Percentiles rank a stretch among this genome's conserved stretches.
phyloP scores from a whole-genome alignment of 2,329 filamentous ascomycete genomes.

The Coniochaeta sp. region DNA sequence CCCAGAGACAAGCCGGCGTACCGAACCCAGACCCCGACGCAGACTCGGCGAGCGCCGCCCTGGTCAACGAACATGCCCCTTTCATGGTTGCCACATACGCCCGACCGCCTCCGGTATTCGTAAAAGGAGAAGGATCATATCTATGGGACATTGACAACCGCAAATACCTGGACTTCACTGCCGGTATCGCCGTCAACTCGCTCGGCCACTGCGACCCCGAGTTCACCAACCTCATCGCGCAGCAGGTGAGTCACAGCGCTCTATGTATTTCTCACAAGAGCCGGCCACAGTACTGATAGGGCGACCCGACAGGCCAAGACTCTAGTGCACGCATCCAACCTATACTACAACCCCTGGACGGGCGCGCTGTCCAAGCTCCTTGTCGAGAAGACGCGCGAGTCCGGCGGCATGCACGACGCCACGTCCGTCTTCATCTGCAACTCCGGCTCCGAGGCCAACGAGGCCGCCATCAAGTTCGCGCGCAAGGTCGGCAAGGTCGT shows the following conservation, averaged over 20 bases:
- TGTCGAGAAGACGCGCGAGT: slow-evolving; percentile 70
- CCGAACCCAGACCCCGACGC: slow-evolving; percentile 66
- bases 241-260: slow-evolving; percentile 52
- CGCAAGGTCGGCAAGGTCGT: slow-evolving; percentile 78
- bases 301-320: slow-evolving; percentile 48
- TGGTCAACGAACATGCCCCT: slow-evolving; percentile 68
- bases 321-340: slow-evolving; percentile 86
- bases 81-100: slow-evolving; percentile 97
- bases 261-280: background rate
- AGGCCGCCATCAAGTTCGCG: slow-evolving; percentile 95
- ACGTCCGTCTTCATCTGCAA: slow-evolving; percentile 87
- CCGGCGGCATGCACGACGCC: slow-evolving; percentile 76
- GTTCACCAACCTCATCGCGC: slow-evolving; percentile 64
- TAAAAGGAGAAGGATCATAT: slow-evolving; percentile 78
- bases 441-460: slow-evolving; percentile 93
- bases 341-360: slow-evolving; percentile 97
- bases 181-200: slow-evolving; percentile 91
- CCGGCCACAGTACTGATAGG: background rate
- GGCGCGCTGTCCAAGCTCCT: slow-evolving; percentile 81
- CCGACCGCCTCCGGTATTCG: slow-evolving; percentile 82
- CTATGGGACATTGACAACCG: slow-evolving; percentile 86
- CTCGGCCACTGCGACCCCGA: slow-evolving; percentile 85
- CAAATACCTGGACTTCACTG: slow-evolving; percentile 88
- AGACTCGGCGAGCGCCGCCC: slow-evolving; percentile 66
- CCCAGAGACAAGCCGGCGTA: slow-evolving; percentile 24